Conservation (phyloP, 2,329 filamentous ascomycete genomes). For the Talaromyces sp. region DNA sequence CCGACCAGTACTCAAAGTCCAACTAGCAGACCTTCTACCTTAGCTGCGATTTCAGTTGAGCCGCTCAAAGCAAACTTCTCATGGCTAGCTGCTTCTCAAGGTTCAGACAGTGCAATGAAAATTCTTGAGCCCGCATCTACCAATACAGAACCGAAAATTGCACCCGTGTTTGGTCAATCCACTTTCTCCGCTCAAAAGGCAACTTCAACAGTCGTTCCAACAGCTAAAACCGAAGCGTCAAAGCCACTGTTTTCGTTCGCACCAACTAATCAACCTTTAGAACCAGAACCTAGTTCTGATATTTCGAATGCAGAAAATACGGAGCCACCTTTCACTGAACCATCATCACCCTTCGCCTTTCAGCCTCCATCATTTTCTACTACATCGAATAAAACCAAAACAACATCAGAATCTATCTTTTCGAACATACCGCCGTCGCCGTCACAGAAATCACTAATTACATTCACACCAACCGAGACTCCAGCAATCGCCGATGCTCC, state of each 20-base stretch:
- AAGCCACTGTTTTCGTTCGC: not conserved
- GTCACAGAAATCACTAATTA: not conserved
- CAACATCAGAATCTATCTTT: not conserved
- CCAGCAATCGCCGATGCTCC: not conserved
- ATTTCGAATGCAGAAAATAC: not conserved
- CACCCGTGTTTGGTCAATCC: not conserved
- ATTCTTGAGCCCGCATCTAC: not conserved
- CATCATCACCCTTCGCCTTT: not conserved
- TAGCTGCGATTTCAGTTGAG: not conserved
- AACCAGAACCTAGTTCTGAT: not conserved
- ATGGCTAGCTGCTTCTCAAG: slow-evolving; percentile 10
- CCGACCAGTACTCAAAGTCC: not conserved
- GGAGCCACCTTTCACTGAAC: not conserved
- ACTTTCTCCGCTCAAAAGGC: not conserved
- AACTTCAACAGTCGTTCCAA: not conserved
- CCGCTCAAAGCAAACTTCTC: slow-evolving; percentile 3
- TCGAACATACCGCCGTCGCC: not conserved
- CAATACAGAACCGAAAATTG: not conserved
- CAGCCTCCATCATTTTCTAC: not conserved
- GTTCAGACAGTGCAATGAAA: not conserved
- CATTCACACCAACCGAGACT: not conserved
- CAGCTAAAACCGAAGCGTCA: not conserved
- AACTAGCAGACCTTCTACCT: not conserved
- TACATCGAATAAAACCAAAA: not conserved
- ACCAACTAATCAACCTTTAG: not conserved